phyloP scores from a whole-genome alignment of 495 filamentous ascomycete species.

The Neurospora tetrasperma region DNA sequence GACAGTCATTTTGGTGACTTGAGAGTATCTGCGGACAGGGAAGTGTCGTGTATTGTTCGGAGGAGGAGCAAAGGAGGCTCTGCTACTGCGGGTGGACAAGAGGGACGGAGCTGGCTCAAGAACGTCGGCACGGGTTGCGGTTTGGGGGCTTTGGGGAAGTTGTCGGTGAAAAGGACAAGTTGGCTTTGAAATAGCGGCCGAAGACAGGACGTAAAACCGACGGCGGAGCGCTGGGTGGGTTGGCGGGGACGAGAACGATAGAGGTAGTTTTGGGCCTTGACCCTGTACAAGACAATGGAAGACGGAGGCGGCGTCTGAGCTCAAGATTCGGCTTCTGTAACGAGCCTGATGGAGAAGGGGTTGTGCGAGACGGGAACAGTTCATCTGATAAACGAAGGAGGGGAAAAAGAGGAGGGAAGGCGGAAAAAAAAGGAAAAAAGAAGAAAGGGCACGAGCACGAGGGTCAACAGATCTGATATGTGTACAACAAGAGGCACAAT shows the following conservation, averaged over 20 bases:
- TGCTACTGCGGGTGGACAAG: background rate
- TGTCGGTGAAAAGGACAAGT: background rate
- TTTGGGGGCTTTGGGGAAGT: background rate
- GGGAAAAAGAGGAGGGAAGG: background rate
- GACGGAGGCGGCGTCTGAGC: background rate
- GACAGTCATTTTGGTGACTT: constrained; percentile 24
- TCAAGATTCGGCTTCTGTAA: background rate
- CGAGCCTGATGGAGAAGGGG: background rate
- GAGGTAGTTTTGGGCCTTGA: background rate
- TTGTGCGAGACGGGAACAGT: background rate
- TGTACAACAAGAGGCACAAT: background rate
- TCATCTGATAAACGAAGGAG: background rate
- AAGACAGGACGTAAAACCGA: background rate
- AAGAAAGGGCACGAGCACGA: background rate
- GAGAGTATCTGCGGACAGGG: constrained; percentile 7
- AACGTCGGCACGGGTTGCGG: background rate
- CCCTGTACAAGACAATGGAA: background rate
- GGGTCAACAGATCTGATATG: background rate
- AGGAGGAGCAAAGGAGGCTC: background rate
- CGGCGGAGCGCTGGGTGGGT: background rate
- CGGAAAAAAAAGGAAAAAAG: background rate
- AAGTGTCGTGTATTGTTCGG: background rate
- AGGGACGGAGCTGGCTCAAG: background rate
- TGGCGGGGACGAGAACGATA: background rate
- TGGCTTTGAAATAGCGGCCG: background rate